Evolutionary conservation across 345 rosid species (phyloP).

Genomic region (Cardamine chenopodiifolia): DNA sequence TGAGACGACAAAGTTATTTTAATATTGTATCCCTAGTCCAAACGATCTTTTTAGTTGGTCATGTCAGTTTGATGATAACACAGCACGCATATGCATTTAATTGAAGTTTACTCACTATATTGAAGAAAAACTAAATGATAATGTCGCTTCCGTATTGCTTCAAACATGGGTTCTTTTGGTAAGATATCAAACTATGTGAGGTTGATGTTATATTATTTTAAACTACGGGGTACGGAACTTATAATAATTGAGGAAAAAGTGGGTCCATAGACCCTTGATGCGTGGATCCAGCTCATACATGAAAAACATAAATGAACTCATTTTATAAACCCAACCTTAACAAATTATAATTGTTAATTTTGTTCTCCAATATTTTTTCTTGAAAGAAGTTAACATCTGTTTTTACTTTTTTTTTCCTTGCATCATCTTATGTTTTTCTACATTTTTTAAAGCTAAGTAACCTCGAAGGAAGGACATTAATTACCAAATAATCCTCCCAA

Average conservation of each 20-base stretch:
- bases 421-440: slow-evolving; percentile 1
- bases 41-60: neutral
- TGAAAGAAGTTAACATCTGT: neutral
- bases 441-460: neutral
- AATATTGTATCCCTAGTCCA: neutral
- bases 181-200: slow-evolving; percentile 20
- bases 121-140: neutral
- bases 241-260: slow-evolving; percentile 36
- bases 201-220: neutral
- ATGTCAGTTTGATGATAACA: neutral
- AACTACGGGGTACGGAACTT: slow-evolving; percentile 25
- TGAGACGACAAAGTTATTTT: neutral
- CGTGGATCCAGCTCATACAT: slow-evolving; percentile 83
- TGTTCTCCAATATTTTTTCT: neutral
- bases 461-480: neutral
- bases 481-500: neutral
- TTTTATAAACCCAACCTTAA: slow-evolving; percentile 28
- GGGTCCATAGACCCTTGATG: slow-evolving; percentile 58
- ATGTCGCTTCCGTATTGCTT: neutral
- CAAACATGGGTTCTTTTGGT: slow-evolving; percentile 21
- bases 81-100: no score
- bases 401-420: neutral
- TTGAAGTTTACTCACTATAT: no score
- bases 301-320: slow-evolving; percentile 16
- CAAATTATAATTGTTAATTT: slow-evolving; percentile 17